Conservation (phyloP, 768 basidiomycete genomes). For the Boletus reticulatus region DNA sequence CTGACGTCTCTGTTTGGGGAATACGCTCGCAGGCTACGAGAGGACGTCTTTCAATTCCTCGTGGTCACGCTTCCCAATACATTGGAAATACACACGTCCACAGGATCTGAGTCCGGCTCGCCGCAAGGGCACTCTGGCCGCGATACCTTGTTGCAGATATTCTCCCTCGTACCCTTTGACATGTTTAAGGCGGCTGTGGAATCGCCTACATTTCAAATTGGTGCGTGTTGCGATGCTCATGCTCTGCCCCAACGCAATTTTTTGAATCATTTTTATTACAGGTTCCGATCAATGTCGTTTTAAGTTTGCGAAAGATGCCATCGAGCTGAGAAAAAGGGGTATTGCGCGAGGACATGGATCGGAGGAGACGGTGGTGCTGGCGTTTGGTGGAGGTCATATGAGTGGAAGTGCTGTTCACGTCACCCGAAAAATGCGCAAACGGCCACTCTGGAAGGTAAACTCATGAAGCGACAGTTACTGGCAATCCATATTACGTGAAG, state of each 20-base stretch:
- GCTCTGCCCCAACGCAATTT: conserved; percentile 1
- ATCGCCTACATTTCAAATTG: conserved; percentile 76
- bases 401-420: conserved; percentile 80
- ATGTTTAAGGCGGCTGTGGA: conserved; percentile 83
- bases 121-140: conserved; percentile 45
- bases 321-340: conserved; percentile 79
- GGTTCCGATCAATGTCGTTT: conserved; percentile 85
- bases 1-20: conserved; percentile 66
- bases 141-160: conserved; percentile 71
- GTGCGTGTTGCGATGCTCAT: conserved; percentile 38
- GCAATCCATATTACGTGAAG: conserved; percentile 29
- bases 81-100: conserved; percentile 51
- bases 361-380: conserved; percentile 90
- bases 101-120: conserved; percentile 37
- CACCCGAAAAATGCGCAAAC: conserved; percentile 83
- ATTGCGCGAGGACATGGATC: conserved; percentile 66
- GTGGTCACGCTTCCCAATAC: conserved; percentile 69
- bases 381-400: conserved; percentile 71
- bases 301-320: conserved; percentile 88
- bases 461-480: conserved; percentile 48
- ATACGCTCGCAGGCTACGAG: conserved; percentile 72
- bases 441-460: conserved; percentile 78
- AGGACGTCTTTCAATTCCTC: conserved; percentile 78
- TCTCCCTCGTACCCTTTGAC: conserved; percentile 81
- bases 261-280: conserved; percentile 31